Evolutionary conservation across 306 rosid species (phyloP), one percentile per base, ranked within the genome.

Genomic region (Hylodesmum podocarpum): DNA sequence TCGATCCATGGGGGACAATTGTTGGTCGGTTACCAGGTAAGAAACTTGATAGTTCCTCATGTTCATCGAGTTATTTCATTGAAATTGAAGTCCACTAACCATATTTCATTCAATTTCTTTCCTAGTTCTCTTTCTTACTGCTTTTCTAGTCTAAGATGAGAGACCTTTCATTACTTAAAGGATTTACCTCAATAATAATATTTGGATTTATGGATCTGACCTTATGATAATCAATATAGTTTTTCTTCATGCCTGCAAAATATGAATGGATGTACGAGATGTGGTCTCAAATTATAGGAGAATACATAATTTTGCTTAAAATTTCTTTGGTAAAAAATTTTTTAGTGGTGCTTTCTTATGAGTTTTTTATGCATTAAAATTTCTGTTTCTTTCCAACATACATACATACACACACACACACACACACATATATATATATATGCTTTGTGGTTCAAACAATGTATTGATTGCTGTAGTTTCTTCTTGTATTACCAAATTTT

Each of bases 1-100:
- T 95, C 16, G 97, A 95, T 81, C 99, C 97, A 15, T 92, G 99
- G 99, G 97, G 99, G 39, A 87, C 89, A 61, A 41, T 95, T 80
- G 86, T 92, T 76, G 90, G 97, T 61, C 88, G 87, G 73, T 84
- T 89, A 34, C 88, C 97, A 4, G 97, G 99, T 95, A 67, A 90
- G 85, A 64, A 73, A 86, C 66, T 46, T 36, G 47, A 74, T 19
- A 67, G 55, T 25, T 66, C 44, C 64, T 41, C 61, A 4, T 29
- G 46, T 41, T 59, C 58, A 12, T 61, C 59, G 33, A 43, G 36
- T 24, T 75, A 40, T 18, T 21, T 61, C 67, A 18, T 47, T 62
- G 61, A 59, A 61, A 49, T 63, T 50, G 36, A 59, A 43, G 34
- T 19, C 4, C 31, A 36, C 29, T 34, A 64, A 31, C 50, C 51